Base-by-base conservation (phyloP, 129 eudicot genomes). In the Mikania micrantha region DNA sequence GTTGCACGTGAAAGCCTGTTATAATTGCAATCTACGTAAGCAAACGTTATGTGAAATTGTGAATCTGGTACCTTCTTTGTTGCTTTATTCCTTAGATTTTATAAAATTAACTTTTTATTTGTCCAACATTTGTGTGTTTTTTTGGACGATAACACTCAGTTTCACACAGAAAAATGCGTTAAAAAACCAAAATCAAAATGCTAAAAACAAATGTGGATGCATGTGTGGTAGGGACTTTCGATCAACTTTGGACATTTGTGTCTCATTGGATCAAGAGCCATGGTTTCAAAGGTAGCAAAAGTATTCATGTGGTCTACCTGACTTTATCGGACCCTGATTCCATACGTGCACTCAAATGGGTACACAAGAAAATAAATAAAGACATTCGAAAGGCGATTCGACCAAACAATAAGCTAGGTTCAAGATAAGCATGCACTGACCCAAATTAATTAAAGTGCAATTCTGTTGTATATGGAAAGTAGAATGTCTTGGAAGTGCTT, bases 271-370 rank as follows among this genome's bases (percentile, higher is more conserved):
- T 75, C 79, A 45, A 28, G 79, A 45, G 42, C 79, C 79, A 58
- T 67, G 45, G 52, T 45, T 45, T 67, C 41, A 75, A 47, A 64
- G 60, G 60, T 42, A 9, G 60, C 39, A 41, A 64, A 72, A 73
- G 74, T 56, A 36, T 27, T 22, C 9, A 49, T 63, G 62, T 66
- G 56, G 29, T 3, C 22, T 39, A 39, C 44, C 63, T 57, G 50
- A 22, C 21, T 74, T 66, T 66, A 31, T 66, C 48, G 77, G 64
- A 48, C 66, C 48, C 54, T 74, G 74, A 75, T 75, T 67, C 74
- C 69, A 67, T 75, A 62, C 79, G 79, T 75, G 74, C 36, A 5
- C 68, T 32, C 53, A 44, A 75, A 75, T 75, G 79, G 79, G 79
- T 75, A 75, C 74, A 36, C 74, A 67, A 72, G 70, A 72, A 72